phyloP scores from a whole-genome alignment of 768 basidiomycete species.

The Russula virescens region DNA sequence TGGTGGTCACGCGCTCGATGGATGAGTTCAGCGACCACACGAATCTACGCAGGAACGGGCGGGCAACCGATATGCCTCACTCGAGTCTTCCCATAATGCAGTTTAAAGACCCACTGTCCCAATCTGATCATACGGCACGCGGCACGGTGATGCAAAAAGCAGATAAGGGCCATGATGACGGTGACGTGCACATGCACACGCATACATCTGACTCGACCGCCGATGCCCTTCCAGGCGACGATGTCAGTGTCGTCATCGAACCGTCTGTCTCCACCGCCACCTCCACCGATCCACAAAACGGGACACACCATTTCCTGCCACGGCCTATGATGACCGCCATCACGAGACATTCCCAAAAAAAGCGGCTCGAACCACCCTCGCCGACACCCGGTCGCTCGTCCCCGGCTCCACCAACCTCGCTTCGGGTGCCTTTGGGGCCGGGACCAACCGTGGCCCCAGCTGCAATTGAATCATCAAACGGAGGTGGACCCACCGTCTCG shows the following conservation, averaged over 20 bases:
- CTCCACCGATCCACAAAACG: not conserved
- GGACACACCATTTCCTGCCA: not conserved
- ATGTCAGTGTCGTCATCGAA: not conserved
- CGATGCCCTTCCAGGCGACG: not conserved
- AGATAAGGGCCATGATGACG: not conserved
- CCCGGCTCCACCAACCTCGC: not conserved
- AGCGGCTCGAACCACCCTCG: not conserved
- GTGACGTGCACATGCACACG: not conserved
- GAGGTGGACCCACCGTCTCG: not conserved
- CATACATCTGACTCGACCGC: not conserved
- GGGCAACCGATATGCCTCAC: not conserved
- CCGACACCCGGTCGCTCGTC: slow-evolving; percentile 2
- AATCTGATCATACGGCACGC: not conserved
- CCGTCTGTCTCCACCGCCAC: not conserved
- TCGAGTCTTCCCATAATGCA: slow-evolving; percentile 16
- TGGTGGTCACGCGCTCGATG: not conserved
- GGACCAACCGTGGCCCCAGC: not conserved
- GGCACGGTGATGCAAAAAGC: too few relatives aligned
- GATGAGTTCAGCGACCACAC: slow-evolving; percentile 7
- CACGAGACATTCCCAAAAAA: not conserved
- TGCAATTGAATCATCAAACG: not conserved
- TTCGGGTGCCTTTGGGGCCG: not conserved
- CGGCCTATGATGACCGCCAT: not conserved
- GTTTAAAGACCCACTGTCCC: not conserved
- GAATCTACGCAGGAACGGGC: not conserved